phyloP scores from a whole-genome alignment of 1,284 basidiomycete genomes.

The Boletus mariae region DNA sequence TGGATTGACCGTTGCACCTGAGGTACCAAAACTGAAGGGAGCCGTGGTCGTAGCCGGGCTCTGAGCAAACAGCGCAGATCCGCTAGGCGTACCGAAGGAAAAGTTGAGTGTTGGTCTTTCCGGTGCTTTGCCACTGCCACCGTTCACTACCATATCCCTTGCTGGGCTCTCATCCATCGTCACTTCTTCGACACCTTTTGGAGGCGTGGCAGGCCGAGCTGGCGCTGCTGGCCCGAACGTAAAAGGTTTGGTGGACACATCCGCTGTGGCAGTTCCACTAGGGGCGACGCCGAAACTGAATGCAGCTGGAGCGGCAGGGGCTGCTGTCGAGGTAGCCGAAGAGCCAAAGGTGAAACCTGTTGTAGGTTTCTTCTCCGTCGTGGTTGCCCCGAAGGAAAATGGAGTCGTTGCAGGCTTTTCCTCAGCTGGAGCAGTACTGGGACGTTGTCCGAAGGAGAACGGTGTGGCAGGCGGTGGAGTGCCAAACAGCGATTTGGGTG shows the following conservation, averaged over 20 bases:
- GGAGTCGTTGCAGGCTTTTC: slow-evolving; percentile 20
- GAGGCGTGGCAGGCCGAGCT: slow-evolving; percentile 49
- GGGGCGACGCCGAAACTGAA: slow-evolving; percentile 33
- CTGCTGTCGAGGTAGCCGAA: slow-evolving; percentile 20
- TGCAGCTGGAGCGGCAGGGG: slow-evolving; percentile 22
- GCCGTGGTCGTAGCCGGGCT: slow-evolving; percentile 28
- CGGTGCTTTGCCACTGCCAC: slow-evolving; percentile 28
- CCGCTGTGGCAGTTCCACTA: slow-evolving; percentile 26
- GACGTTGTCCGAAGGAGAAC: slow-evolving; percentile 29
- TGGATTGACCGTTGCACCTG: slow-evolving; percentile 23
- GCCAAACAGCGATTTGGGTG: slow-evolving; percentile 28
- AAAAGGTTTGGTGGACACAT: slow-evolving; percentile 33
- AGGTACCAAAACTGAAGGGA: slow-evolving; percentile 30
- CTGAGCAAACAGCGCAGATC: slow-evolving; percentile 41
- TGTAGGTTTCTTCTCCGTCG: slow-evolving; percentile 25
- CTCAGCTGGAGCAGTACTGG: slow-evolving; percentile 17
- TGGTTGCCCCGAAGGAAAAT: slow-evolving; percentile 32
- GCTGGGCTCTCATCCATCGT: slow-evolving; percentile 70
- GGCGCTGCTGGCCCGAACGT: slow-evolving; percentile 26
- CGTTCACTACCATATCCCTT: slow-evolving; percentile 45
- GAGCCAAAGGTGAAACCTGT: slow-evolving; percentile 32
- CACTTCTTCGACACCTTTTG: slow-evolving; percentile 54
- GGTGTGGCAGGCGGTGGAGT: slow-evolving; percentile 19
- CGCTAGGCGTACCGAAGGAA: slow-evolving; percentile 38
- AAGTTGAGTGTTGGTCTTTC: slow-evolving; percentile 44